Base-by-base conservation (phyloP, 306 rosid genomes). In the Bauhinia variegata region DNA sequence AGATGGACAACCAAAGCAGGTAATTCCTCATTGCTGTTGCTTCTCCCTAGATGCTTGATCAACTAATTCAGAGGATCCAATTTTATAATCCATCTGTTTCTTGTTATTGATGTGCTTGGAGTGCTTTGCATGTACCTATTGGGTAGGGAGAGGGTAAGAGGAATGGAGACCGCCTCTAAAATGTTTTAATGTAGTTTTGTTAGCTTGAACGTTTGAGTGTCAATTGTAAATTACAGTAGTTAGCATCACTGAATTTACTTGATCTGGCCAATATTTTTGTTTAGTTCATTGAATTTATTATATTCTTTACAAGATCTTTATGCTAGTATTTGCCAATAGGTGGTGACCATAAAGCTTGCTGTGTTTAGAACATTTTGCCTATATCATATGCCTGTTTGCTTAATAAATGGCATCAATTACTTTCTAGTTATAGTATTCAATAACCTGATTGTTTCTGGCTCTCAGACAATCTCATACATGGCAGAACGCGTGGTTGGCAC, bases 1-100 rank as follows among this genome's bases (percentile, higher is more conserved):
- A 57, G 83, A 91, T 70, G 97, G 97, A 72, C 82, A 84, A 44
- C 91, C 95, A 6, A 91, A 91, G 65, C 96, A 86, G 97, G 97
- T 91, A 56, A 66, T 56, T 69, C 58, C 56, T 31, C 59, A 49
- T 38, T 61, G 32, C 38, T 33, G 15, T 34, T 75, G 54, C 60
- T 34, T 61, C 43, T 30, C 49, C 37, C 39, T 44, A 56, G 39
- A 18, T 71, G 47, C 36, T 65, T 12, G 14, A 41, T 31, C 34
- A 30, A 19, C 23, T 54, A 44, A 53, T 63, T 63, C 28, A 33
- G 34, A 33, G n/a, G 13, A 50, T 38, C 68, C 14, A 8, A 10
- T 71, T 49, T 14, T 44, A 44, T 67, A 42, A n/a, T n/a, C n/a
- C n/a, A n/a, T n/a, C n/a, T n/a, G n/a, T n/a, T n/a, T n/a, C 6